A percentile compares a stretch with the other conserved stretches of the same genome.
Conservation (phyloP, 108 stramenopile genomes). For the Conticribra weissflogii region DNA sequence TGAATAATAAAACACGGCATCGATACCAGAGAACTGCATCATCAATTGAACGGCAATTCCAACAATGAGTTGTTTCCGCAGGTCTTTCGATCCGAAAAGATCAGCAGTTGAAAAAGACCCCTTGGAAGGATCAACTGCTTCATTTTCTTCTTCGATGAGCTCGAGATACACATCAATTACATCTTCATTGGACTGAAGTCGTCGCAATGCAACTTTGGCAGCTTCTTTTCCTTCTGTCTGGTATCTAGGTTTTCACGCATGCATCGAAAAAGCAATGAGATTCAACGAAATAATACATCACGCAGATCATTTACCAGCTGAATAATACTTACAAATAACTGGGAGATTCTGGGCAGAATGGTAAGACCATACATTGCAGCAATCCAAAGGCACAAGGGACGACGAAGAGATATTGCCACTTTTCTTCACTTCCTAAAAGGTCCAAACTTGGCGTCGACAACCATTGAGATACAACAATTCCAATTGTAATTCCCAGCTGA, state of each 20-base stretch:
- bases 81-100: slow-evolving; percentile 17
- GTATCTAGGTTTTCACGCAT: no score
- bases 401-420: slow-evolving; percentile 39
- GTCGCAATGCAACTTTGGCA: slow-evolving; percentile 14
- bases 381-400: slow-evolving; percentile 29
- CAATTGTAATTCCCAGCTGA: slow-evolving; percentile 47
- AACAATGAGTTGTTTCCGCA: slow-evolving; percentile 45
- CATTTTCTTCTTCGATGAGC: slow-evolving; percentile 26
- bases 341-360: slow-evolving; percentile 44
- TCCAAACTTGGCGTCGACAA: slow-evolving; percentile 42
- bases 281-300: no score
- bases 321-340: slow-evolving; percentile 49
- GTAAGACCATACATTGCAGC: slow-evolving; percentile 25
- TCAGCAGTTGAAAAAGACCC: slow-evolving; percentile 15
- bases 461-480: slow-evolving; percentile 40
- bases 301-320: no score
- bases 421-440: slow-evolving; percentile 31
- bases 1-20: slow-evolving; percentile 43
- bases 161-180: slow-evolving; percentile 34
- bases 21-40: slow-evolving; percentile 47
- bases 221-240: slow-evolving; percentile 29
- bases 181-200: slow-evolving; percentile 12
- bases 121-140: slow-evolving; percentile 2
- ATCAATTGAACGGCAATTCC: slow-evolving; percentile 40
- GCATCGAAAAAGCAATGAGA: no score